phyloP scores from a whole-genome alignment of 179 eudicot species.

The Actinidia polygama region DNA sequence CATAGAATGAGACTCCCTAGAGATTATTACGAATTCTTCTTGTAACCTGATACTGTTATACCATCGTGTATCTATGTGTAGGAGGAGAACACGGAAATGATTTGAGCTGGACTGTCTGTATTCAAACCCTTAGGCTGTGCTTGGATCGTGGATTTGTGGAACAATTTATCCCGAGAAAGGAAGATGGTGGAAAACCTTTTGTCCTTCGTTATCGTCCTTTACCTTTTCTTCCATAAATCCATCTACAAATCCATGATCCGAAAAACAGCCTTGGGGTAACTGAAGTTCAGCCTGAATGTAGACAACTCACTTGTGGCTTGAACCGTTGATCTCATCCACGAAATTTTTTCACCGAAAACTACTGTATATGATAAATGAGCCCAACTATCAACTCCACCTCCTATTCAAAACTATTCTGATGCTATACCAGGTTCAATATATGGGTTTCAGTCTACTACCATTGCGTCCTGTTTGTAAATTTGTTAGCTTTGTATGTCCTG shows the following conservation, averaged over 20 bases:
- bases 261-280: neutral
- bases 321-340: neutral
- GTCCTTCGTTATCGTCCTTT: neutral
- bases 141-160: neutral
- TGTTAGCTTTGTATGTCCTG: neutral
- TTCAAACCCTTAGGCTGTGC: neutral
- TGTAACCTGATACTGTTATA: neutral
- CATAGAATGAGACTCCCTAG: neutral
- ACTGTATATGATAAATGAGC: neutral
- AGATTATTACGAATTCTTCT: neutral
- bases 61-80: neutral
- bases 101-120: neutral
- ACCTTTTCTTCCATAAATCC: neutral
- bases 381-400: neutral
- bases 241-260: neutral
- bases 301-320: neutral
- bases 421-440: conserved; percentile 59
- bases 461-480: neutral
- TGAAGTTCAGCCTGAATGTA: conserved; percentile 2
- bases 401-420: neutral
- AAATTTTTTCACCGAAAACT: neutral
- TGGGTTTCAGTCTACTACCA: conserved; percentile 54
- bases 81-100: neutral
- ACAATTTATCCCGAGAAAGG: neutral
- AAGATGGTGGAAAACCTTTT: neutral